Conservation (phyloP, 1,139 yeast genomes). For the Candida dubliniensis region DNA sequence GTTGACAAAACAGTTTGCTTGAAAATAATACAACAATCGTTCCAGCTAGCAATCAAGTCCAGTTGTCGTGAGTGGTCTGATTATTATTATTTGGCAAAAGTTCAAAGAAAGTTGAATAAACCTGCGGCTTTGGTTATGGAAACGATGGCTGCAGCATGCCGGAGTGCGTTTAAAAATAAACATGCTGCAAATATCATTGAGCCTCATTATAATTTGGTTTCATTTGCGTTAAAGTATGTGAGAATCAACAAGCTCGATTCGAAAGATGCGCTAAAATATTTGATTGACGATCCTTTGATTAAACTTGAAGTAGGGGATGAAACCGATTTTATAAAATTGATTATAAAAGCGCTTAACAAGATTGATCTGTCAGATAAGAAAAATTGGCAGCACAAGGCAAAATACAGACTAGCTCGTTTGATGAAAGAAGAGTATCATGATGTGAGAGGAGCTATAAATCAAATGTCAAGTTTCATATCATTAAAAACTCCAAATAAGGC, state of each 20-base stretch:
- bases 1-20: conserved; percentile 30
- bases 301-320: conserved; percentile 16
- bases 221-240: conserved; percentile 59
- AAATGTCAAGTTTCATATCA: conserved; percentile 63
- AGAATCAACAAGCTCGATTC: conserved; percentile 32
- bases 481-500: conserved; percentile 70
- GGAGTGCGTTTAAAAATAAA: conserved; percentile 13
- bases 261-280: conserved; percentile 34
- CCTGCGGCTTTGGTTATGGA: conserved; percentile 33
- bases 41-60: conserved; percentile 45
- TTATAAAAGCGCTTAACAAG: conserved; percentile 29
- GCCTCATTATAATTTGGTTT: conserved; percentile 68
- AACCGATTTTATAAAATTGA: conserved; percentile 21
- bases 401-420: conserved; percentile 69
- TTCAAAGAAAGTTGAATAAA: conserved; percentile 49
- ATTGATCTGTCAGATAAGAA: conserved; percentile 67
- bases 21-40: conserved; percentile 37
- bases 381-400: conserved; percentile 91
- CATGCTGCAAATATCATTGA: conserved; percentile 61
- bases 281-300: conserved; percentile 38
- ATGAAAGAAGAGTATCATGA: conserved; percentile 56
- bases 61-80: conserved; percentile 61
- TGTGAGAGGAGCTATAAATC: conserved; percentile 55
- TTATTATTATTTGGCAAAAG: conserved; percentile 59
- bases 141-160: conserved; percentile 29